These are phyloP conservation scores for Gaertneriomyces sp. DNA, from an alignment of 192 early-diverging fungal genomes.

Conservation along the genomic window DNA sequence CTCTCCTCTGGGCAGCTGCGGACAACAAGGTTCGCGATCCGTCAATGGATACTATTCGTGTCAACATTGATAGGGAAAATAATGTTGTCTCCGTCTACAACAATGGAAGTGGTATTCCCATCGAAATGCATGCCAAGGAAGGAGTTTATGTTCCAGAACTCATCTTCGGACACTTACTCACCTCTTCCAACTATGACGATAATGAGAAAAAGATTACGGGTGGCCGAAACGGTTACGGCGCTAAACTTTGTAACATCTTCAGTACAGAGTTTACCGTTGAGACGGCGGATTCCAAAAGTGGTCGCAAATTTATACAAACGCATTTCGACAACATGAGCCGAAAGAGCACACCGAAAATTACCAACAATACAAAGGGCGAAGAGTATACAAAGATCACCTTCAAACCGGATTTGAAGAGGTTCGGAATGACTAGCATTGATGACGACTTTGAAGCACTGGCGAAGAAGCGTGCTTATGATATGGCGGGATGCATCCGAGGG, in stretches of 20 bases:
- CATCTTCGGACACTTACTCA: slow-evolving; percentile 95
- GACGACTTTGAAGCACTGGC: slow-evolving; percentile 82
- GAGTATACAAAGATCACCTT: slow-evolving; percentile 93
- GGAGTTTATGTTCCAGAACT: slow-evolving; percentile 91
- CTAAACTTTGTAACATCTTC: slow-evolving; percentile 96
- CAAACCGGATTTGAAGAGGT: slow-evolving; percentile 87
- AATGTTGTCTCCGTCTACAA: slow-evolving; percentile 86
- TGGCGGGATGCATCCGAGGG: slow-evolving; percentile 81
- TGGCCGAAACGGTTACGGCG: slow-evolving; percentile 85
- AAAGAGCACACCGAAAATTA: slow-evolving; percentile 72
- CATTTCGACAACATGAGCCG: slow-evolving; percentile 88
- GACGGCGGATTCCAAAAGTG: slow-evolving; percentile 71
- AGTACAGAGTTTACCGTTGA: slow-evolving; percentile 91
- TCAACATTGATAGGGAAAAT: slow-evolving; percentile 78
- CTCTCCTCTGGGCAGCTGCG: slow-evolving; percentile 46
- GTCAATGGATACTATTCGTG: slow-evolving; percentile 79
- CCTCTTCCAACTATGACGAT: slow-evolving; percentile 97
- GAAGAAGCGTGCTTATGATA: slow-evolving; percentile 89
- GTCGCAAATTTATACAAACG: slow-evolving; percentile 76
- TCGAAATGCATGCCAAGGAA: slow-evolving; percentile 88
- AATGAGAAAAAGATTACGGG: slow-evolving; percentile 90
- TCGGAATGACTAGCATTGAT: slow-evolving; percentile 83
- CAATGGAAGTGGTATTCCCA: slow-evolving; percentile 90
- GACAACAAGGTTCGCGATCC: slow-evolving; percentile 92
- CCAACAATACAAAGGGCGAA: slow-evolving; percentile 56